A percentile compares a stretch with the other conserved stretches of the same genome.
Conservation (phyloP, 768 basidiomycete species). For the Tylopilus vinaceipallidus region DNA sequence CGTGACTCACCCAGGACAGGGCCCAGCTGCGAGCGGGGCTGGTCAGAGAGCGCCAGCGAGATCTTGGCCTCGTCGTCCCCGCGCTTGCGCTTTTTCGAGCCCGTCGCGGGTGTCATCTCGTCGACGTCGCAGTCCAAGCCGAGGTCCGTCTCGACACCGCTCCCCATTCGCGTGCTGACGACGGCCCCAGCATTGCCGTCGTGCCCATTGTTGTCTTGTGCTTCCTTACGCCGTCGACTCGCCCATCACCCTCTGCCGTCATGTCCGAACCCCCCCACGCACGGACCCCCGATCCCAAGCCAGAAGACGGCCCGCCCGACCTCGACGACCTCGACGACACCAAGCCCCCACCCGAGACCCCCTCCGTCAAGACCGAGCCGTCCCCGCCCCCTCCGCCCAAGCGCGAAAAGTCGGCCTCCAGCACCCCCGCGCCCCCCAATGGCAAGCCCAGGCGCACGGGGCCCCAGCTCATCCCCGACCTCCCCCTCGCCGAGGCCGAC, state of each 20-base stretch:
- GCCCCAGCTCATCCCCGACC: constrained; percentile 75
- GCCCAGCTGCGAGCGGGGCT: constrained; percentile 39
- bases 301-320: constrained; percentile 12
- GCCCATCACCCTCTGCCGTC: constrained; percentile 21
- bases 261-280: constrained; percentile 28
- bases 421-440: constrained; percentile 36
- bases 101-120: constrained; percentile 22
- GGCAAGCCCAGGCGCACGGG: constrained; percentile 36
- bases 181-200: constrained; percentile 12
- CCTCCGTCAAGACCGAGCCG: constrained; percentile 29
- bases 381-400: constrained; percentile 32
- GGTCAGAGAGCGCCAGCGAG: constrained; percentile 37
- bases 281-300: constrained; percentile 12
- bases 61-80: constrained; percentile 33
- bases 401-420: constrained; percentile 34
- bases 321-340: constrained; percentile 24
- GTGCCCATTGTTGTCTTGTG: constrained; percentile 18
- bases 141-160: constrained; percentile 20
- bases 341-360: constrained; percentile 28
- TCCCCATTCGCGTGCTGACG: constrained; percentile 14
- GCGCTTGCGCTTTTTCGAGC: constrained; percentile 52
- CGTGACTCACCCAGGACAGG: constrained; percentile 50
- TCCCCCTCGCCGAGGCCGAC: constrained; percentile 72
- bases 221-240: constrained; percentile 24
- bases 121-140: constrained; percentile 2